Evolutionary conservation across 345 rosid genomes (phyloP), one percentile per base, ranked within the genome.

Genomic region (Arabis alpina): DNA sequence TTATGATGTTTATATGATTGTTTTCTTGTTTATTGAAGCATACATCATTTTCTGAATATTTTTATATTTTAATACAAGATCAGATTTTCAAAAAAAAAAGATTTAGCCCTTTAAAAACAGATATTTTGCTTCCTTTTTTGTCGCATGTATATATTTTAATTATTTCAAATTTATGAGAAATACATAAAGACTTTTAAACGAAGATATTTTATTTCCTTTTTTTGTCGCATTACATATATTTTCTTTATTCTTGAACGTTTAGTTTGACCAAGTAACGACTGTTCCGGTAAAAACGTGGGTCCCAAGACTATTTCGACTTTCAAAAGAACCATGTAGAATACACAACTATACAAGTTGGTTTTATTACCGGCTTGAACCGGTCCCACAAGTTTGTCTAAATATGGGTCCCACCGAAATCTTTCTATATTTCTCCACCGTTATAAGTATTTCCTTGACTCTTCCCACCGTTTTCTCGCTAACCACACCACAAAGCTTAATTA

Each of bases 201-300:
- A 19, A 19, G 23, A 19, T 19, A 19, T 19, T 19, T 19, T 19
- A 1, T 19, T 19, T 19, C 23, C 1, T 19, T 19, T 19, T 19
- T 19, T 19, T 19, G 47, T 68, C 55, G 55, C 37, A 5, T 67
- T 67, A 54, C 19, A 43, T 1, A 43, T 4, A 15, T 16, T 34
- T 6, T 34, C 6, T 5, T 34, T 34, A 34, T 34, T 34, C 23
- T 19, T 34, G 1, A 6, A 34, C 37, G 75, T 62, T 62, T 43
- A 6, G 15, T 45, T 25, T 54, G 76, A 73, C 76, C 65, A 56
- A 0, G 15, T 45, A 54, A 73, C 53, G 64, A 56, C 52, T 39
- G 59, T 16, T 15, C 71, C 65, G 65, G 64, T 72, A 72, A 47
- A 64, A 10, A 15, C 2, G 25, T 73, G 34, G 71, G 70, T 47